A percentile compares a stretch with the other conserved stretches of the same genome.
These are phyloP conservation scores for Dictyostelium gargantuum DNA, from an alignment of 208 protist species.

Conservation along the genomic window DNA sequence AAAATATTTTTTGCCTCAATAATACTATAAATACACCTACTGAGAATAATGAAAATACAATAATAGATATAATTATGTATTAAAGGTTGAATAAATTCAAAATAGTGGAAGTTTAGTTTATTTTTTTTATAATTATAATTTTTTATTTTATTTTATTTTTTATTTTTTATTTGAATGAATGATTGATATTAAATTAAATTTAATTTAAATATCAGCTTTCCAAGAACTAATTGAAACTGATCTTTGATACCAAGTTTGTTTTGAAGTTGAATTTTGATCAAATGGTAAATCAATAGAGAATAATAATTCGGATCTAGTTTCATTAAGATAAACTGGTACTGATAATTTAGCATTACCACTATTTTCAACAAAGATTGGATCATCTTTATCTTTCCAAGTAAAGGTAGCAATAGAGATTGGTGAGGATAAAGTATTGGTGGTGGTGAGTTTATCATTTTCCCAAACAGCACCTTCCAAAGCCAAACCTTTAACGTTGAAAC, in stretches of 20 bases:
- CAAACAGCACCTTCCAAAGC: constrained; percentile 39
- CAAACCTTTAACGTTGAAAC: constrained; percentile 43
- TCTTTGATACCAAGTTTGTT: constrained; percentile 61
- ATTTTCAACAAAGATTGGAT: constrained; percentile 11
- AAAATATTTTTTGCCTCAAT: too few relatives aligned
- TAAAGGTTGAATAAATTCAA: too few relatives aligned
- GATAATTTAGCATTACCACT: not conserved
- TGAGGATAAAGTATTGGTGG: constrained; percentile 3
- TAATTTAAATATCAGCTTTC: constrained; percentile 35
- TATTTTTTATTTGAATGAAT: too few relatives aligned
- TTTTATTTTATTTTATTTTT: too few relatives aligned
- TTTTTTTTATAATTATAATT: too few relatives aligned
- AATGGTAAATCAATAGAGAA: constrained; percentile 57
- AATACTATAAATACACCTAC: too few relatives aligned
- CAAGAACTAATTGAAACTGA: constrained; percentile 39
- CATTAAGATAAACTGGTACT: constrained; percentile 64
- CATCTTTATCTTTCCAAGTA: constrained; percentile 58
- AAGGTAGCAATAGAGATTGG: constrained; percentile 16
- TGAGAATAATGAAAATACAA: too few relatives aligned
- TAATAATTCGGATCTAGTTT: constrained; percentile 44
- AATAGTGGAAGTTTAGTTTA: too few relatives aligned
- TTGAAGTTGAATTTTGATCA: not conserved
- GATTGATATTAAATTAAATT: not conserved
- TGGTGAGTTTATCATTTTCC: not conserved
- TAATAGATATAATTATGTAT: too few relatives aligned